Evolutionary conservation across 2,329 filamentous ascomycete genomes (phyloP).

Genomic region (Calonectria fujianensis): DNA sequence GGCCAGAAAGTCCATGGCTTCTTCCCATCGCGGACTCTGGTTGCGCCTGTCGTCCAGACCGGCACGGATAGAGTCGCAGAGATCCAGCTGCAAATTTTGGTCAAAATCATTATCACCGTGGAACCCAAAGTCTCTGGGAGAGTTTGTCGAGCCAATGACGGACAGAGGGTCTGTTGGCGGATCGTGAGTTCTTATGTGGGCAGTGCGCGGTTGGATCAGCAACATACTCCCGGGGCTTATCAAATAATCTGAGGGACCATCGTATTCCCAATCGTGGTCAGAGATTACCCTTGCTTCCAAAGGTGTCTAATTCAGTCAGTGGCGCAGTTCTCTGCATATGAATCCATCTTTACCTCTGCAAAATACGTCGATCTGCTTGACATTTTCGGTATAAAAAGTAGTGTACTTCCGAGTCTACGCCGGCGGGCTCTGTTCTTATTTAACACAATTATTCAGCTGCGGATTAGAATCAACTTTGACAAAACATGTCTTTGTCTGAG

Average conservation of each 20-base stretch:
- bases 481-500: conserved; percentile 32
- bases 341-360: conserved; percentile 13
- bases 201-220: neutral
- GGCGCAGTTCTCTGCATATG: neutral
- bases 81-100: conserved; percentile 55
- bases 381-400: conserved; percentile 7
- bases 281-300: conserved; percentile 42
- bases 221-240: conserved; percentile 47
- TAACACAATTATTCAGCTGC: conserved; percentile 17
- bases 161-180: conserved; percentile 43
- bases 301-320: conserved; percentile 41
- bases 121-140: conserved; percentile 24
- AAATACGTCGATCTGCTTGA: conserved; percentile 11
- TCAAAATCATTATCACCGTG: conserved; percentile 40
- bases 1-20: conserved; percentile 63
- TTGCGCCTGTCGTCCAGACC: conserved; percentile 58
- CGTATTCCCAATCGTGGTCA: conserved; percentile 41
- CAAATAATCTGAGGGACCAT: conserved; percentile 45
- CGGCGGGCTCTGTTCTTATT: neutral
- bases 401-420: neutral
- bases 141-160: conserved; percentile 37
- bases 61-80: conserved; percentile 65
- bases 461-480: neutral
- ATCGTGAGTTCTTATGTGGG: conserved; percentile 42
- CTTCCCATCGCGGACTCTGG: conserved; percentile 59